Conservation (phyloP, 1,139 yeast genomes). For the Barnettozyma hawaiiensis region DNA sequence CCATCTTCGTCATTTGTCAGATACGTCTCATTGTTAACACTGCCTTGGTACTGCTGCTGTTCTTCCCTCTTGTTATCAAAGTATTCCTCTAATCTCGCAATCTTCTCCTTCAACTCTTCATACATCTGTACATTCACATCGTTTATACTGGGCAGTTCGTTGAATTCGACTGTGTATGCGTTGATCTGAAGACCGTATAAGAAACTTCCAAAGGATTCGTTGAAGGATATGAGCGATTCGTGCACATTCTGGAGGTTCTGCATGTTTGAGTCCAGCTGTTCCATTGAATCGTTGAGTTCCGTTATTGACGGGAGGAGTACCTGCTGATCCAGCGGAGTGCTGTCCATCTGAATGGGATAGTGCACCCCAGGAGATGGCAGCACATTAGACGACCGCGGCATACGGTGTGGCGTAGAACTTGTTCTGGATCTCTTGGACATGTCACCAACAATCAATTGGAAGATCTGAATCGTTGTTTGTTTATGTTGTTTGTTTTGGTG, state of each 20-base stretch:
- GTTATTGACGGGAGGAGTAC: conserved; percentile 21
- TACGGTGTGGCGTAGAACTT: conserved; percentile 21
- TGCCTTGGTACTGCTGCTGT: neutral
- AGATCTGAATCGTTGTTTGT: conserved; percentile 1
- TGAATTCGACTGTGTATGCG: conserved; percentile 65
- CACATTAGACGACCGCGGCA: conserved; percentile 16
- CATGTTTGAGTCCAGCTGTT: conserved; percentile 49
- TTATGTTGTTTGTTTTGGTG: neutral
- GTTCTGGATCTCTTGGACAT: conserved; percentile 12
- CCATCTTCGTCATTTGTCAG: conserved; percentile 25
- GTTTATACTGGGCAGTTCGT: conserved; percentile 36
- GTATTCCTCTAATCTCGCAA: conserved; percentile 16
- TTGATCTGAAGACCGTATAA: conserved; percentile 59
- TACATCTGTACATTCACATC: conserved; percentile 13
- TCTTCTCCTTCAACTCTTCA: conserved; percentile 19
- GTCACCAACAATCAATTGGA: neutral
- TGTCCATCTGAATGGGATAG: conserved; percentile 16
- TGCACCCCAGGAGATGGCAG: conserved; percentile 25
- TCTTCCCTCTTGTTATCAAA: conserved; percentile 8
- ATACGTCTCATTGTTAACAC: conserved; percentile 12
- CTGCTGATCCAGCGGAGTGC: conserved; percentile 20
- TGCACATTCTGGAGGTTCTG: conserved; percentile 41
- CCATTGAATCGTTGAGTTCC: conserved; percentile 48
- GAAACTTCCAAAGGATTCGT: conserved; percentile 60
- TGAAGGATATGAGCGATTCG: conserved; percentile 46